Evolutionary conservation across 2,329 filamentous ascomycete genomes (phyloP), one percentile per base, ranked within the genome.

Genomic region (Aspergillus udagawae): DNA sequence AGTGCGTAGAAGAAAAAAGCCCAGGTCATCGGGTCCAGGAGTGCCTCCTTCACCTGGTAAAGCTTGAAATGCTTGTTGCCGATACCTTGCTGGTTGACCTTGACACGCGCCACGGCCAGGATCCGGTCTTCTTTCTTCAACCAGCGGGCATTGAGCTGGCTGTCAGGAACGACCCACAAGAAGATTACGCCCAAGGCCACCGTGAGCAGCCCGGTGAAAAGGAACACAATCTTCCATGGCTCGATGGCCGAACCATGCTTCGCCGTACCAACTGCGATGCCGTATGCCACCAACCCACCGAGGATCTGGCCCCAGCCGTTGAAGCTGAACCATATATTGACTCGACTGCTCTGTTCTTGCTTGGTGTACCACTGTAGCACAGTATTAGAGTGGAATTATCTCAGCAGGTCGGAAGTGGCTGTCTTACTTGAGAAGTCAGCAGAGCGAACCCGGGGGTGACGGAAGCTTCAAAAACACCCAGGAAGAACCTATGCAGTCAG

Each of bases 11-110:
- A 80, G 53, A 82, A 79, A 66, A 86, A 84, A 0, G 82, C 81
- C 84, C 84, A 86, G 1, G 82, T 81, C 70, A 85, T 73, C 0
- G 83, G 83, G 61, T 86, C 84, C 3, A 76, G 56, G 6, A 86
- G 65, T 0, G 83, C 82, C 62, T 86, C 83, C 17, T 82, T 77
- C 1, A 88, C 76, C 60, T 94, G 90, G 23, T 82, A 80, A 75
- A 81, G 78, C 61, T 88, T 88, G 73, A 87, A 89, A 60, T 88
- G 81, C 61, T 86, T 85, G 59, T 85, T 88, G 1, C 86, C 87
- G 17, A 89, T 86, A 0, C 90, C 90, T 58, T 90, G 90, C 68
- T 91, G 85, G 64, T 93, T 93, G 23, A 85, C 80, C 0, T 89
- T 80, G 5, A 93, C 83, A 0, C 90, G 81, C 61, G 91, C 89